Evolutionary conservation across 2,329 filamentous ascomycete species (phyloP), one percentile per base, ranked within the genome.

Genomic region (Diaporthe eres): DNA sequence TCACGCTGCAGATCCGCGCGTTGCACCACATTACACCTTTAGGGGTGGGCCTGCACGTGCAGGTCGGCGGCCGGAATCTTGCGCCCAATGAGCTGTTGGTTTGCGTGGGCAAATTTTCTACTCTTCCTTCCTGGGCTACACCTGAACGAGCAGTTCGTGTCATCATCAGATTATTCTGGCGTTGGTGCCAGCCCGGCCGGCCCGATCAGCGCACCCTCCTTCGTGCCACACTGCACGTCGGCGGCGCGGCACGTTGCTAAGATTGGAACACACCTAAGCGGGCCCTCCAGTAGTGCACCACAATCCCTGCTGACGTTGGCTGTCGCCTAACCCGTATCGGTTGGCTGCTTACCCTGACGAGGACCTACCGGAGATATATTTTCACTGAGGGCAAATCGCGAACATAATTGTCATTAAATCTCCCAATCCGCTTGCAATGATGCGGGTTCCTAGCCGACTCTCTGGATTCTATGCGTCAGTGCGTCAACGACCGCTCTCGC

Each of bases 191-290:
- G 65, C 49, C 49, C 49, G 65, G 34, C n/a, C 15, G 47, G 49
- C 49, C 65, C 49, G 65, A 70, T 70, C 65, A 53, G 49, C 49
- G 13, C 49, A 55, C 65, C 25, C 60, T 65, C 25, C 42, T 70
- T 55, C n/a, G 31, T 55, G 22, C 63, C 42, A 49, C 63, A 34
- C 47, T 70, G 65, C 49, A 22, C 65, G 31, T 53, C 17, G 65
- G 65, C 65, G 65, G 65, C 65, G 65, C 65, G 65, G 65, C 49
- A 31, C 31, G 31, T 19, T 68, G 65, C 65, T 70, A 70, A 70
- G 65, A 70, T 70, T 70, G 65, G 65, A 70, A 70, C 65, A 31
- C 65, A 70, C 65, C 65, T 70, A 70, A 70, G 65, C 65, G 49
- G 19, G 34, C 19, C n/a, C 6, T 44, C 34, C n/a, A 10, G 12